Evolutionary conservation across 805 yeast species (phyloP).

Genomic region (Wickerhamiella parazyma): DNA sequence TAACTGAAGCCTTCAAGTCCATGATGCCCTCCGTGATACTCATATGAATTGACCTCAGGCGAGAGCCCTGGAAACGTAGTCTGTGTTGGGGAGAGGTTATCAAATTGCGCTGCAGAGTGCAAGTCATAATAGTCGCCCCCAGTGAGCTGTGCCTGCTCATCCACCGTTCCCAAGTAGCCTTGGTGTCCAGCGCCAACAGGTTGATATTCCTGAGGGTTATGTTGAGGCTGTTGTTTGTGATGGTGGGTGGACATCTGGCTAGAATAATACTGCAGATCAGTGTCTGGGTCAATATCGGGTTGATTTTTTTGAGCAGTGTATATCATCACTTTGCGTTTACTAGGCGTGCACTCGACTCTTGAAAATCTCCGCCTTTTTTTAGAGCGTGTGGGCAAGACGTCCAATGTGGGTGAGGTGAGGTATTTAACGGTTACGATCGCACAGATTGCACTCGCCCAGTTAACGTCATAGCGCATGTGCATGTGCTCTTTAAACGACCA

Average conservation of each 20-base stretch:
- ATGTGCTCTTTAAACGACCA: constrained; percentile 4
- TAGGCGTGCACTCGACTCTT: no score
- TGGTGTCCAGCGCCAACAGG: background rate
- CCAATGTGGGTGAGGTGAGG: background rate
- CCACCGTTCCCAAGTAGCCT: background rate
- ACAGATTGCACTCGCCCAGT: background rate
- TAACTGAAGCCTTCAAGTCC: background rate
- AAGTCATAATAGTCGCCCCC: constrained; percentile 2
- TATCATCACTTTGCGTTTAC: background rate
- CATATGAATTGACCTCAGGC: background rate
- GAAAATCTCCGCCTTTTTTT: no score
- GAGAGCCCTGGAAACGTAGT: background rate
- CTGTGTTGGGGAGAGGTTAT: background rate
- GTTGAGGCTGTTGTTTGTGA: background rate
- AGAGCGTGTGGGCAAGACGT: no score
- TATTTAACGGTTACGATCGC: background rate
- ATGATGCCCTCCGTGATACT: background rate
- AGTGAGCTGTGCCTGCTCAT: background rate
- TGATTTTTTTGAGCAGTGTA: background rate
- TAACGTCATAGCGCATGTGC: constrained; percentile 6
- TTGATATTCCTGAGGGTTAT: background rate
- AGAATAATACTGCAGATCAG: background rate
- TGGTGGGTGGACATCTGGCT: constrained; percentile 5
- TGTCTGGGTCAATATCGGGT: background rate
- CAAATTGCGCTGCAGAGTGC: background rate